Base-by-base conservation (phyloP, 306 rosid species). In the Cucurbita argyrosperma region DNA sequence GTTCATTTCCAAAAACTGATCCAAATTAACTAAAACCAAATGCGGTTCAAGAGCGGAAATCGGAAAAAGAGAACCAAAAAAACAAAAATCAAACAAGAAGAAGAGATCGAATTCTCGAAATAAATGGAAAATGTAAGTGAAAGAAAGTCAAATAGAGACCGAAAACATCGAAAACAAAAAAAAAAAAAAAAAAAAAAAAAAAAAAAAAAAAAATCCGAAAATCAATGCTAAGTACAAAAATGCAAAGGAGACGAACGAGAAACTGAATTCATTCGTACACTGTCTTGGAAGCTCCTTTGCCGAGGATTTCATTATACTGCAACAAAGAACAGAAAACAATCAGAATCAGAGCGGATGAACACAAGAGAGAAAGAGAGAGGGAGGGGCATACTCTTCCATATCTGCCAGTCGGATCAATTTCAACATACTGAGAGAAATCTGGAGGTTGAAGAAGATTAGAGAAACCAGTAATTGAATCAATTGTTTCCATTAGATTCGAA, bases 381-480 rank as follows among this genome's bases (percentile, higher is more conserved):
- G 54, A n/a, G 60, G 57, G 38, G 18, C 72, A 8, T 85, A 92
- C 98, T 76, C 96, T 86, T 89, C 96, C 98, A 83, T 92, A 92
- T 92, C 98, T 89, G 71, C 96, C 91, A 79, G 96, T 86, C 70
- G 98, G 98, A 90, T 92, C 98, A 80, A 90, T 83, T 84, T 92
- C 98, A 59, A 88, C 91, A 77, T 86, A 90, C 54, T 85, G 96
- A 21, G 86, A 69, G 76, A 51, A 78, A 80, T 86, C 91, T 21
- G 82, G 74, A 69, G 83, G 21, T 6, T 26, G 57, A 47, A 46
- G 45, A 47, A 46, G 58, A 47, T 23, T 2, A 9, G 52, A 40
- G 42, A 26, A 67, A 21, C 1, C 19, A 47, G 0, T 23, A 42
- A 47, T 13, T 7, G 74, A 51, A 47, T 43, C 55, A 11, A 16